Evolutionary conservation across 2,329 filamentous ascomycete genomes (phyloP).

Genomic region (Sporothrix brunneoviolacea): DNA sequence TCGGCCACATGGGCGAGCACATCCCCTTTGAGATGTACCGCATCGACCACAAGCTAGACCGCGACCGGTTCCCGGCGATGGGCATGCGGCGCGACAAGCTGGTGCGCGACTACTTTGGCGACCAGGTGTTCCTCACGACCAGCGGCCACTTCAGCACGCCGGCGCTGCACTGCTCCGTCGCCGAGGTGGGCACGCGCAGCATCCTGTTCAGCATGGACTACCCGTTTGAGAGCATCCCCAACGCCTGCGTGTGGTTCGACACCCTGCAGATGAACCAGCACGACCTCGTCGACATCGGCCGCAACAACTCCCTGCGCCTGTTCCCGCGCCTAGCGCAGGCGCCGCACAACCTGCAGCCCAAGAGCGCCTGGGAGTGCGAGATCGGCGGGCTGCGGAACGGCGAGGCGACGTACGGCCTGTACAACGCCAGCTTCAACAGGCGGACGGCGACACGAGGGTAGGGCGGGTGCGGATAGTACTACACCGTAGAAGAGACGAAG

Average conservation of each 20-base stretch:
- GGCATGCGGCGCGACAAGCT: constrained; percentile 20
- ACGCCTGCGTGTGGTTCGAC: constrained; percentile 23
- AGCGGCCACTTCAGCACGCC: constrained; percentile 23
- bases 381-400: constrained; percentile 18
- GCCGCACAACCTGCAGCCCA: constrained; percentile 16
- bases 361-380: constrained; percentile 16
- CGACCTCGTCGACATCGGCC: constrained; percentile 21
- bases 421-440: constrained; percentile 15
- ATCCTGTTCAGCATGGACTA: constrained; percentile 24
- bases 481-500: too few species aligned
- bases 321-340: constrained; percentile 16
- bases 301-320: constrained; percentile 20
- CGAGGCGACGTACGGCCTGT: constrained; percentile 19
- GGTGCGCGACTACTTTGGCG: constrained; percentile 21
- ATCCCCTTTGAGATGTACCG: constrained; percentile 22
- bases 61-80: constrained; percentile 18
- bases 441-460: background rate
- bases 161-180: constrained; percentile 20
- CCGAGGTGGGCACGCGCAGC: constrained; percentile 19
- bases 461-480: too few species aligned
- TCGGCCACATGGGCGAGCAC: constrained; percentile 36
- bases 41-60: constrained; percentile 23
- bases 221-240: constrained; percentile 22
- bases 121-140: constrained; percentile 22
- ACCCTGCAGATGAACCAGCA: constrained; percentile 16